Base-by-base conservation (phyloP, 805 yeast species). In the Yamadazyma sp. region DNA sequence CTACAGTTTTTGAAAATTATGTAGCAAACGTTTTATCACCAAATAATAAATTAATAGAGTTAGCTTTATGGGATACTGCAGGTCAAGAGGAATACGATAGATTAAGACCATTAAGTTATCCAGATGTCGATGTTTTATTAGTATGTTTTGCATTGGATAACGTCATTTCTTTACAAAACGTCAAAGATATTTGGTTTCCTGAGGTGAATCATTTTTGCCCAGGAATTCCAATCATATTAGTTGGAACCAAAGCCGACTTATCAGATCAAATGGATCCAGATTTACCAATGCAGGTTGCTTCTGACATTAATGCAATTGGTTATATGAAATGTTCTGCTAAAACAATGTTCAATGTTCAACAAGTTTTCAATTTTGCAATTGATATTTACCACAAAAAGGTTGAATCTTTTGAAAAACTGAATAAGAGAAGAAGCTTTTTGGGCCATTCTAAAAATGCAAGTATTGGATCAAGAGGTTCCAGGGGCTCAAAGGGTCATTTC, bases 61-160 rank as follows among this genome's bases (percentile, higher is more conserved):
- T 86, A 45, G 85, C 86, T 0, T 58, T 86, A 20, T 86, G 94
- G 94, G 96, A 86, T 54, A 85, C 95, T 1, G 95, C 95, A 0
- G 93, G 95, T 3, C 93, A 85, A 59, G 94, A 86, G 58, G 93
- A 84, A 55, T 85, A 83, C 52, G 89, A 82, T 53, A 65, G 95
- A 35, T 62, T 86, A 37, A 67, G 96, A 42, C 93, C 94, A 2
- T 64, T 87, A 31, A 72, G 83, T 27, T 86, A 86, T 52, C 82
- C 89, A 5, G 94, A 85, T 47, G 85, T 82, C 3, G 85, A 86
- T 55, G 62, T 87, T 1, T 58, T 87, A 12, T 63, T 89, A 38
- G 65, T 87, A 7, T 88, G 96, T 39, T 89, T 85, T 56, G 66
- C 91, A 1, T 69, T 86, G 19, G 82, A 80, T 47, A 73, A 72